These are phyloP conservation scores for Pulveroboletus frians DNA, from an alignment of 768 basidiomycete genomes.

Conservation along the genomic window DNA sequence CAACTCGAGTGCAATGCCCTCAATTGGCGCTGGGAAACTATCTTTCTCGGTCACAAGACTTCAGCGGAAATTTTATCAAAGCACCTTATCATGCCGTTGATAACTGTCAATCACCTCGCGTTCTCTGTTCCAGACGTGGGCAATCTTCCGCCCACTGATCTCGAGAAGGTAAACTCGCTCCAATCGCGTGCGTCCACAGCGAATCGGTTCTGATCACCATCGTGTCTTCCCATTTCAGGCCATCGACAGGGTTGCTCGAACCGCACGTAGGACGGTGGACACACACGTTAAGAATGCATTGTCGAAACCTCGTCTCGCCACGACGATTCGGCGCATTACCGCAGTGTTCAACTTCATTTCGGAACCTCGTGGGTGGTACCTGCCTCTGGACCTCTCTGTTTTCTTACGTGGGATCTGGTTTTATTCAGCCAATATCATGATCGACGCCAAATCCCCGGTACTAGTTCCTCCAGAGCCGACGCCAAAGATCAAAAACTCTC, in stretches of 20 bases:
- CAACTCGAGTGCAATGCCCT: constrained; percentile 54
- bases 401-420: constrained; percentile 12
- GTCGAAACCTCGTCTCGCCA: constrained; percentile 63
- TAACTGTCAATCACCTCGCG: constrained; percentile 63
- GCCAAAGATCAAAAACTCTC: constrained; percentile 10
- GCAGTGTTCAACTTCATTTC: constrained; percentile 64
- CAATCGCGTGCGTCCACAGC: constrained; percentile 3
- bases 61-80: constrained; percentile 73
- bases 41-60: constrained; percentile 53
- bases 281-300: constrained; percentile 70
- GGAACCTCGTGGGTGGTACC: constrained; percentile 53
- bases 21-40: constrained; percentile 79
- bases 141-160: constrained; percentile 50
- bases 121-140: constrained; percentile 56
- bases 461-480: constrained; percentile 28
- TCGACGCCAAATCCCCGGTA: constrained; percentile 42
- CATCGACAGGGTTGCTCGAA: constrained; percentile 64
- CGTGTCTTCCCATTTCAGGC: constrained; percentile 37
- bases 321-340: constrained; percentile 63
- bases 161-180: constrained; percentile 53
- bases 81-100: constrained; percentile 72
- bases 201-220: constrained; percentile 1
- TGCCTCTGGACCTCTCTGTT: constrained; percentile 4
- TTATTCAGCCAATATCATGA: constrained; percentile 47
- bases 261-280: constrained; percentile 61